These are phyloP conservation scores for Penicillium sp. DNA, from an alignment of 2,329 filamentous ascomycete species.

Conservation along the genomic window DNA sequence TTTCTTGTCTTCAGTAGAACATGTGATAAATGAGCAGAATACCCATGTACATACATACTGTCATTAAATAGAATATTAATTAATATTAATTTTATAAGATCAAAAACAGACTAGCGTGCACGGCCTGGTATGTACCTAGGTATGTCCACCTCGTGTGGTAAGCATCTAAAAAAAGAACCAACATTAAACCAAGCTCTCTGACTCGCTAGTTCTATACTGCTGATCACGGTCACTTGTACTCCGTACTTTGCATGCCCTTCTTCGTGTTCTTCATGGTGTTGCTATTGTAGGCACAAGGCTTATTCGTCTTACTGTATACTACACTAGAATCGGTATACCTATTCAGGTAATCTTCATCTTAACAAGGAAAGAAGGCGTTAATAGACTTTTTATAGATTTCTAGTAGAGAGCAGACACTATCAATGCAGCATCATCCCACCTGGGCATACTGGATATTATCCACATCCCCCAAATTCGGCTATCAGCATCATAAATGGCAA, in stretches of 20 bases:
- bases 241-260: neutral
- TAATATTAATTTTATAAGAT: neutral
- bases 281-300: neutral
- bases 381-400: neutral
- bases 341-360: neutral
- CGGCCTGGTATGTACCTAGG: neutral
- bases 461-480: neutral
- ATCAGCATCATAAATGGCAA: neutral
- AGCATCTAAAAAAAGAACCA: conserved; percentile 25
- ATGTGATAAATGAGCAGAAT: neutral
- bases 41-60: too few relatives aligned
- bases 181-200: conserved; percentile 12
- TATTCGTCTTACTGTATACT: neutral
- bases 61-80: too few relatives aligned
- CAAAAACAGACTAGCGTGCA: conserved; percentile 4
- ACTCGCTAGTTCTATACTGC: conserved; percentile 11
- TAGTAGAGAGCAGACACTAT: neutral
- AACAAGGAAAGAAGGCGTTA: neutral
- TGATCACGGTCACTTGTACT: neutral
- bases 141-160: neutral
- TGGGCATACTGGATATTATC: neutral
- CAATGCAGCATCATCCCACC: neutral
- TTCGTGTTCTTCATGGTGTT: neutral
- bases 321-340: too few relatives aligned
- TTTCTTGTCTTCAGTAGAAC: neutral